Percentiles rank a stretch among this genome's conserved stretches.
These are phyloP conservation scores for Podila epicladia DNA, from an alignment of 192 early-diverging fungal genomes.

Conservation along the genomic window DNA sequence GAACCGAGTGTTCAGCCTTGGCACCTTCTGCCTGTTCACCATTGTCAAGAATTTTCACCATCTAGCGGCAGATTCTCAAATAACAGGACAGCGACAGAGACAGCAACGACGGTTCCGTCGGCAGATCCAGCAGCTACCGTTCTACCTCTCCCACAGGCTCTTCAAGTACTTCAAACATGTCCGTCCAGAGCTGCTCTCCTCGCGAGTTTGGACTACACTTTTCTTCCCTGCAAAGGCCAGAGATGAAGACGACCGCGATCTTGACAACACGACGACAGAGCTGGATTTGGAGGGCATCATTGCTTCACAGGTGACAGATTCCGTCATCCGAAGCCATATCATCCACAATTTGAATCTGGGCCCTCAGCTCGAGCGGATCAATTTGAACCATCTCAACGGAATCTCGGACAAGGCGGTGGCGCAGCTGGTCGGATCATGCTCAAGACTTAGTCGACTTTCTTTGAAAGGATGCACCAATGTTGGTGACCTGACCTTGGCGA, in stretches of 20 bases:
- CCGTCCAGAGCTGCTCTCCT: constrained; percentile 19
- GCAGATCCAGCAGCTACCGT: constrained; percentile 14
- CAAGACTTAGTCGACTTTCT: constrained; percentile 4
- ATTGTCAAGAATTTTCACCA: constrained; percentile 30
- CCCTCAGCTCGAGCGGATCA: constrained; percentile 21
- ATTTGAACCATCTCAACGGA: constrained; percentile 14
- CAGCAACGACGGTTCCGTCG: constrained; percentile 8
- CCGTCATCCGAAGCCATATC: constrained; percentile 6
- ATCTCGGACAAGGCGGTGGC: constrained; percentile 28
- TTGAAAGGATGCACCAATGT: constrained; percentile 39
- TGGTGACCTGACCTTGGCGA: constrained; percentile 29
- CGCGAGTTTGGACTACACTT: constrained; percentile 30
- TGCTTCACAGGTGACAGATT: constrained; percentile 28
- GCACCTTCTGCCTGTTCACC: constrained; percentile 24
- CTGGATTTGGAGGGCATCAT: constrained; percentile 37
- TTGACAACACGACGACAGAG: constrained; percentile 1
- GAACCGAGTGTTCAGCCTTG: constrained; percentile 15
- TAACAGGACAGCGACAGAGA: not conserved
- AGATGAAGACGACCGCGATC: not conserved
- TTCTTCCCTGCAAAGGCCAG: constrained; percentile 13
- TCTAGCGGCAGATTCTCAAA: constrained; percentile 6
- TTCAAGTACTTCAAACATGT: constrained; percentile 25
- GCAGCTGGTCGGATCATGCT: constrained; percentile 15
- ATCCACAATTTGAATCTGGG: constrained; percentile 16
- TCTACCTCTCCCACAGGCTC: constrained; percentile 18